Evolutionary conservation across 768 basidiomycete genomes (phyloP), one percentile per base, ranked within the genome.

Genomic region (Suillus discolor): DNA sequence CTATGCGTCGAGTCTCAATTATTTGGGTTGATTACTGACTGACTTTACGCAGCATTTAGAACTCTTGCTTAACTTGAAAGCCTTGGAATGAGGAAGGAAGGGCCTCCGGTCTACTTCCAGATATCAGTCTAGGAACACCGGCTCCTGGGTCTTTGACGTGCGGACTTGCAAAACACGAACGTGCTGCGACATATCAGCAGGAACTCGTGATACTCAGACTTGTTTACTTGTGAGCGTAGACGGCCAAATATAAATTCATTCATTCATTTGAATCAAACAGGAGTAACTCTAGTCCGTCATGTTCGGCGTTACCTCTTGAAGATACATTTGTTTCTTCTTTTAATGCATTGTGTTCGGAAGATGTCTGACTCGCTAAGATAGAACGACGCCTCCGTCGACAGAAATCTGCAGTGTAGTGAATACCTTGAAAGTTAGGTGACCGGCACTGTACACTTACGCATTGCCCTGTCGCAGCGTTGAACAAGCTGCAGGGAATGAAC

Each of bases 381-480:
- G 25, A 25, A 61, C 60, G 16, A 61, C 25, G 16, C 60, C 44
- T 34, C 60, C 60, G 60, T 61, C 44, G 20, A 61, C 60, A 25
- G 60, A 61, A 49, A 61, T 61, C 44, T 41, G 60, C 25, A 49
- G 3, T 25, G 15, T 25, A 49, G 42, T 41, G 39, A 41, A 34
- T 25, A 61, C 25, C 9, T 54, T 41, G 39, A n/a, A 53, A 53
- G 31, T 62, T 34, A 49, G 31, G 38, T 41, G 38, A 8, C n/a
- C 42, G 61, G 23, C 41, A 2, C 4, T 9, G n/a, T n/a, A 23
- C 11, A 71, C 70, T 41, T 57, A 71, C 67, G 18, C 67, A 44
- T 68, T 68, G 70, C 12, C 67, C 67, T 68, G 41, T n/a, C 6
- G 34, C 18, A 20, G 20, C 12, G 18, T 36, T 34, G 39, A 20